These are phyloP conservation scores for Sisymbrium altissimum DNA, from an alignment of 345 rosid genomes.

Conservation along the genomic window DNA sequence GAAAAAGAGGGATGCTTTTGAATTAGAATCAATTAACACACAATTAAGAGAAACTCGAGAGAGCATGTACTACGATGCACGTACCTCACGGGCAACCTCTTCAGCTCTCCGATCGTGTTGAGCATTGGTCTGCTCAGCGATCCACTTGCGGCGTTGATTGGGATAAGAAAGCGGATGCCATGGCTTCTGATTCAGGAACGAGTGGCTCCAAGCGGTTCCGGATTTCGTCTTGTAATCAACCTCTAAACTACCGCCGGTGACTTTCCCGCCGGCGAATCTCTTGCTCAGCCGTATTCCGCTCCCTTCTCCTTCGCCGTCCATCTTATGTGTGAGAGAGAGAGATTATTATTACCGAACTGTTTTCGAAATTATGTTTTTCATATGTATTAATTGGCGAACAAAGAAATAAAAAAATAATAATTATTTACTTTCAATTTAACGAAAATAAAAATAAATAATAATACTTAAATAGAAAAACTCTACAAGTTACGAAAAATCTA, in stretches of 20 bases:
- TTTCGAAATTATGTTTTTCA: not conserved
- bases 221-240: constrained; percentile 92
- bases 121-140: constrained; percentile 89
- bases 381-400: too few species aligned
- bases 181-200: constrained; percentile 94
- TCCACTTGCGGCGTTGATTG: constrained; percentile 98
- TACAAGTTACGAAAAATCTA: not conserved
- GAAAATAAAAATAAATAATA: not conserved
- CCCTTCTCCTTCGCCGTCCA: constrained; percentile 77
- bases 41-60: not conserved
- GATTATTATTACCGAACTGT: not conserved
- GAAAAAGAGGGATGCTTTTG: not conserved
- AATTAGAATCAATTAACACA: not conserved
- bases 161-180: constrained; percentile 99
- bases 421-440: not conserved
- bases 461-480: not conserved
- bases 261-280: constrained; percentile 54
- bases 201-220: constrained; percentile 98
- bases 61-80: not conserved
- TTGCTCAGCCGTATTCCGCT: constrained; percentile 79
- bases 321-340: constrained; percentile 23
- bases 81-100: constrained; percentile 89
- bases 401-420: too few species aligned
- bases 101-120: constrained; percentile 67
- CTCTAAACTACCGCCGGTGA: constrained; percentile 44